Evolutionary conservation across 768 basidiomycete genomes (phyloP), one percentile per base, ranked within the genome.

Genomic region (Auriscalpium microsporum): DNA sequence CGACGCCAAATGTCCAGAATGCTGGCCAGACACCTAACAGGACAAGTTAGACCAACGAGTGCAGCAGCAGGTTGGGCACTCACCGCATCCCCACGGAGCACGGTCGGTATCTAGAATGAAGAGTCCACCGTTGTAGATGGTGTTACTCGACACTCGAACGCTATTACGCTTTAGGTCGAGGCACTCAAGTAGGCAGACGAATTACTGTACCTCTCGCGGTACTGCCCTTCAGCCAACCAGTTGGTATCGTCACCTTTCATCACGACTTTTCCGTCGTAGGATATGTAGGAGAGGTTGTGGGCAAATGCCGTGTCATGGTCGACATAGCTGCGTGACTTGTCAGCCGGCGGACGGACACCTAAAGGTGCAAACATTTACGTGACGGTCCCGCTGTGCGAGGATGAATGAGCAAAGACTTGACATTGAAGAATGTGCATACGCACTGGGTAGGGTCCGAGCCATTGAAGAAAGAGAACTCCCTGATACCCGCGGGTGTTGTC

Each of bases 1-100:
- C 47, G 28, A 28, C 28, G 28, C 84, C 85, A 28, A 82, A 64
- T 8, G 80, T 83, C 88, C 87, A 90, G 68, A 84, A 90, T 6
- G 87, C 86, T 45, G 90, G 90, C 91, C 92, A 92, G 19, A 85
- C 81, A 62, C 79, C 86, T 88, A 28, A 28, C 28, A 28, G 44
- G 10, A 50, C 50, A 40, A n/a, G 19, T 16, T 6, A 48, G 48
- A 34, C 0, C n/a, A 33, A 28, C 38, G 48, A 7, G 10, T 11
- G 54, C 13, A 34, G 53, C 14, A 17, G 40, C 51, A 42, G 52
- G 35, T 23, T 23, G 10, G 44, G 34, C 49, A 70, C 79, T 54
- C 72, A 82, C 90, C 90, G 70, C 92, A 95, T 53, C 92, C 93
- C 81, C 86, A 90, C 0, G 92, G 92, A 47, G 91, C 90, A 68